phyloP scores from a whole-genome alignment of 1,284 basidiomycete species.

The Austroboletus novae-zelandiae region DNA sequence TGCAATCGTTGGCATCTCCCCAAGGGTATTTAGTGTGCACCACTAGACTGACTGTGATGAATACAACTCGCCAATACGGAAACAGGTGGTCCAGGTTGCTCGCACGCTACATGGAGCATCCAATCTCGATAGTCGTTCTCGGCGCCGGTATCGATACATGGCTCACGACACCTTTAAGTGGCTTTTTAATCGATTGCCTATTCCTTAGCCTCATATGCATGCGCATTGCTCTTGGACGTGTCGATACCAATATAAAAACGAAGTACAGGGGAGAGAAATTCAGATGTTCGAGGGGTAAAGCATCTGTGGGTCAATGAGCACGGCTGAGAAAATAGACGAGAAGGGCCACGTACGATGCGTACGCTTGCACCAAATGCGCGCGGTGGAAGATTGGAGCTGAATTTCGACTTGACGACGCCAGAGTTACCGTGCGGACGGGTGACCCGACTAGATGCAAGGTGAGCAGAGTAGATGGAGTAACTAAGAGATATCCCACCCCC shows the following conservation, averaged over 20 bases:
- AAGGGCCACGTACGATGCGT: conserved; percentile 71
- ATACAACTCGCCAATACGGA: too few relatives aligned
- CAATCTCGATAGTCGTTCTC: too few relatives aligned
- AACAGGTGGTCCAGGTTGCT: too few relatives aligned
- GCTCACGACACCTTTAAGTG: conserved; percentile 8
- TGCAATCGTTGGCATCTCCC: too few relatives aligned
- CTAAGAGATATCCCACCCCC: conserved; percentile 69
- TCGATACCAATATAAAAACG: conserved; percentile 12
- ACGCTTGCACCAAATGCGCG: conserved; percentile 93
- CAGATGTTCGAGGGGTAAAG: conserved; percentile 54
- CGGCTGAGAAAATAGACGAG: not conserved
- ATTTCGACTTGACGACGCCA: conserved; percentile 98
- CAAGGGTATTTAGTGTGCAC: too few relatives aligned
- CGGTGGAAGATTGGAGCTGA: conserved; percentile 94
- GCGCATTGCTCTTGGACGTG: conserved; percentile 2
- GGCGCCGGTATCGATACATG: not conserved
- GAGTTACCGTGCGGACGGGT: conserved; percentile 93
- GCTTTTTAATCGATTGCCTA: conserved; percentile 7
- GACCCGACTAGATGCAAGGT: conserved; percentile 58
- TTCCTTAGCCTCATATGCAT: conserved; percentile 20
- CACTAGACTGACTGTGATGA: too few relatives aligned
- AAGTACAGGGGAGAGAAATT: conserved; percentile 16
- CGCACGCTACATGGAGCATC: too few relatives aligned
- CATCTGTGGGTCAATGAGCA: conserved; percentile 38
- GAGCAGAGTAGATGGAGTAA: not conserved